Evolutionary conservation across 225 moss, liverwort and hornwort genomes (phyloP).

Genomic region (Pseudoscleropodium purum): DNA sequence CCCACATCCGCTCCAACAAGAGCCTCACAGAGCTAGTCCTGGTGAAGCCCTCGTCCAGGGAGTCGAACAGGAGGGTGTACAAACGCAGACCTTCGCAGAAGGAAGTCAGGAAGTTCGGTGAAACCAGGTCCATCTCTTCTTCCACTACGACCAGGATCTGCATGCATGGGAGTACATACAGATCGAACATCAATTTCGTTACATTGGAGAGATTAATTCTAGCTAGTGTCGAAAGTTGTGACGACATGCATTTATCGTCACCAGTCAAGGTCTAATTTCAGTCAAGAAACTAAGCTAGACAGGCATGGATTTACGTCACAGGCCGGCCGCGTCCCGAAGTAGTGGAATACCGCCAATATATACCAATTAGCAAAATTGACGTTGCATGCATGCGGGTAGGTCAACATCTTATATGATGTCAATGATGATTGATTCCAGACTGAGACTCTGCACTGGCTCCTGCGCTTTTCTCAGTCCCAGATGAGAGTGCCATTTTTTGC

Average conservation of each 20-base stretch:
- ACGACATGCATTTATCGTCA: background rate
- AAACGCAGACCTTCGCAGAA: constrained; percentile 60
- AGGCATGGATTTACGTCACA: too few relatives aligned
- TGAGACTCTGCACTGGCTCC: background rate
- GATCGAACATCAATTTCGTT: background rate
- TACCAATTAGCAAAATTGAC: too few relatives aligned
- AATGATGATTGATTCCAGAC: background rate
- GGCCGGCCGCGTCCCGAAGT: too few relatives aligned
- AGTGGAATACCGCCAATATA: background rate
- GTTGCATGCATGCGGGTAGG: background rate
- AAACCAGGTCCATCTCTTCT: constrained; percentile 54
- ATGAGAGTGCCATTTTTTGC: background rate
- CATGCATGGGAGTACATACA: background rate
- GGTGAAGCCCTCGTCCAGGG: constrained; percentile 52
- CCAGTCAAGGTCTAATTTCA: background rate
- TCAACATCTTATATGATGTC: background rate
- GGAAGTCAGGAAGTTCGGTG: constrained; percentile 32
- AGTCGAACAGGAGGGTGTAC: constrained; percentile 62
- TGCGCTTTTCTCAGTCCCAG: background rate
- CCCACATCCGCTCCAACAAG: constrained; percentile 60
- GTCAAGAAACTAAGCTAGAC: background rate
- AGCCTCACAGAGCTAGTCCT: constrained; percentile 63
- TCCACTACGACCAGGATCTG: constrained; percentile 53
- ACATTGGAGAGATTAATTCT: background rate
- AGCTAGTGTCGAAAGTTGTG: background rate